Percentiles rank a stretch among this genome's conserved stretches.
Conservation (phyloP, 2,329 filamentous ascomycete genomes). For the Rachicladosporium sp. region DNA sequence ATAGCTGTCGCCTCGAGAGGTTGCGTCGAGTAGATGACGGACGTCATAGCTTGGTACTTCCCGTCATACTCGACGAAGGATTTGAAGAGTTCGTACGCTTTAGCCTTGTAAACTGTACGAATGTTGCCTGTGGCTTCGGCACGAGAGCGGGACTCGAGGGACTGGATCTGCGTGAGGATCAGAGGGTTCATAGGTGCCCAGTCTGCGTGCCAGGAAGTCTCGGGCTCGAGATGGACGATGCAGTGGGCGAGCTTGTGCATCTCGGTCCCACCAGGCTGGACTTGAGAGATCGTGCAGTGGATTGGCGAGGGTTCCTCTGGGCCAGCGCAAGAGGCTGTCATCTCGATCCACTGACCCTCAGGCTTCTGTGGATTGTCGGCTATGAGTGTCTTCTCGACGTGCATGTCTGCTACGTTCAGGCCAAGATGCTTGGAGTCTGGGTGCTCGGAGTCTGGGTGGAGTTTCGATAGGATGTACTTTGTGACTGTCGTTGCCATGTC, state of each 20-base stretch:
- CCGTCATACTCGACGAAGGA: constrained; percentile 16
- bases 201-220: constrained; percentile 10
- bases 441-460: constrained; percentile 4
- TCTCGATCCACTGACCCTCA: constrained; percentile 16
- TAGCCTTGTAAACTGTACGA: constrained; percentile 10
- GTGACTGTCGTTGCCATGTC: constrained; percentile 22
- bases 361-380: constrained; percentile 10
- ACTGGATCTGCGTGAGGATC: constrained; percentile 11
- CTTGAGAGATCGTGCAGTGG: constrained; percentile 13
- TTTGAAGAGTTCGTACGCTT: constrained; percentile 14
- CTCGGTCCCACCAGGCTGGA: constrained; percentile 12
- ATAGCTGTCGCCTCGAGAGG: constrained; percentile 16
- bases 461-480: constrained; percentile 13
- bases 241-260: constrained; percentile 17
- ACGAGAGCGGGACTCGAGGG: constrained; percentile 7
- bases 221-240: constrained; percentile 11
- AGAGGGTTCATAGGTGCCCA: constrained; percentile 11
- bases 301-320: constrained; percentile 2
- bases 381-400: constrained; percentile 17
- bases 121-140: constrained; percentile 9
- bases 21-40: constrained; percentile 13
- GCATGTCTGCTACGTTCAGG: constrained; percentile 15
- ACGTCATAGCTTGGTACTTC: constrained; percentile 17
- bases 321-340: constrained; percentile 9
- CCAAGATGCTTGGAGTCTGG: constrained; percentile 11